These are phyloP conservation scores for Ensete glaucum DNA, from an alignment of 176 grass and related monocot species.

Conservation along the genomic window DNA sequence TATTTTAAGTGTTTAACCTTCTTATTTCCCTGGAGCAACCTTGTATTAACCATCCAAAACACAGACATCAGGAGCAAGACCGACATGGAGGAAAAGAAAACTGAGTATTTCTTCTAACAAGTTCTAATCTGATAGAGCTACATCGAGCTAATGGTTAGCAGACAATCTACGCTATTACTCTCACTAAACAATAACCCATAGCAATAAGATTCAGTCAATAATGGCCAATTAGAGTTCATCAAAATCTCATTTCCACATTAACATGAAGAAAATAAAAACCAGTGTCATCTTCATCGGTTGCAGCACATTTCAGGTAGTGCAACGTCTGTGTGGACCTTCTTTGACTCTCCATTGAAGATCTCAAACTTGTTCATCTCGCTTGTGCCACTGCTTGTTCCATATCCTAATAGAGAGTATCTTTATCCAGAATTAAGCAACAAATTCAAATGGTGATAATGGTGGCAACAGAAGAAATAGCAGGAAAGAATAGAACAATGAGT, in stretches of 20 bases:
- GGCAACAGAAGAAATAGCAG: not conserved
- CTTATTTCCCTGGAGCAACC: no score
- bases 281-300: conserved; percentile 7
- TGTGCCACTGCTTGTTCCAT: not conserved
- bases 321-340: not conserved
- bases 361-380: not conserved
- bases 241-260: not conserved
- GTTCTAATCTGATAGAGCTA: no score
- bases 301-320: not conserved
- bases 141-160: no score
- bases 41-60: no score
- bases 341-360: not conserved
- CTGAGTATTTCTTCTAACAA: no score
- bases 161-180: no score
- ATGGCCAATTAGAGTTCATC: no score
- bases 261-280: conserved; percentile 7
- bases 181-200: no score
- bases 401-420: conserved; percentile 1
- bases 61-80: no score
- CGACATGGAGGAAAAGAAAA: no score
- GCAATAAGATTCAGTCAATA: no score
- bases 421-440: not conserved
- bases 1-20: no score
- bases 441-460: not conserved
- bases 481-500: not conserved